A percentile compares a stretch with the other conserved stretches of the same genome.
Conservation (phyloP, 495 filamentous ascomycete genomes). For the Lepraria neglecta region DNA sequence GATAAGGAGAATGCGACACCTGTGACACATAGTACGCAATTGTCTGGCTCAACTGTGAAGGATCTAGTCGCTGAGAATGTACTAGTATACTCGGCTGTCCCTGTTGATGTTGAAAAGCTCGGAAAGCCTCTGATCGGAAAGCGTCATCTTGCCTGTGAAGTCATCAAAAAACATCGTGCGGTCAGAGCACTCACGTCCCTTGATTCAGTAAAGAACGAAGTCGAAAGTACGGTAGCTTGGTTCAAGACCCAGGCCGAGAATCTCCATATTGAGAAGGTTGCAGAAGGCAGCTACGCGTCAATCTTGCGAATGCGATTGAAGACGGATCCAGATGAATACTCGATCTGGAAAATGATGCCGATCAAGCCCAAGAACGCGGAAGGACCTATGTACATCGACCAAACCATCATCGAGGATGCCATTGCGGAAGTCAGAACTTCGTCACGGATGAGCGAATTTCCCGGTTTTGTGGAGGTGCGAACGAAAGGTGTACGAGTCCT, state of each 20-base stretch:
- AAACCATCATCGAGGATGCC: slow-evolving; percentile 49
- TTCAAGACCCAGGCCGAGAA: slow-evolving; percentile 12
- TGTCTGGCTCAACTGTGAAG: too few species aligned
- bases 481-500: slow-evolving; percentile 58
- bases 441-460: slow-evolving; percentile 66
- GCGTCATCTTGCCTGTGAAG: too few species aligned
- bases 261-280: slow-evolving; percentile 43
- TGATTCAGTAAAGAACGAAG: not conserved
- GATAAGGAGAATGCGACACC: too few species aligned
- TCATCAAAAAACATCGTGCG: not conserved
- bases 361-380: slow-evolving; percentile 40
- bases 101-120: too few species aligned
- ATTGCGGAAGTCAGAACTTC: slow-evolving; percentile 66
- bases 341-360: slow-evolving; percentile 48
- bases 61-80: too few species aligned
- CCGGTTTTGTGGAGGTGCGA: slow-evolving; percentile 89
- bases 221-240: slow-evolving; percentile 11
- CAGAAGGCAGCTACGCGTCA: slow-evolving; percentile 48
- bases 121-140: too few species aligned
- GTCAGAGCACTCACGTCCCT: slow-evolving; percentile 8
- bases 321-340: slow-evolving; percentile 35
- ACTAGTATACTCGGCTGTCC: too few species aligned
- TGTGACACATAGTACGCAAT: too few species aligned
- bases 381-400: slow-evolving; percentile 38
- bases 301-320: slow-evolving; percentile 44